Percentiles rank a stretch among this genome's conserved stretches.
Evolutionary conservation across 2,329 filamentous ascomycete genomes (phyloP).

Genomic region (Pseudogymnoascus sp.): DNA sequence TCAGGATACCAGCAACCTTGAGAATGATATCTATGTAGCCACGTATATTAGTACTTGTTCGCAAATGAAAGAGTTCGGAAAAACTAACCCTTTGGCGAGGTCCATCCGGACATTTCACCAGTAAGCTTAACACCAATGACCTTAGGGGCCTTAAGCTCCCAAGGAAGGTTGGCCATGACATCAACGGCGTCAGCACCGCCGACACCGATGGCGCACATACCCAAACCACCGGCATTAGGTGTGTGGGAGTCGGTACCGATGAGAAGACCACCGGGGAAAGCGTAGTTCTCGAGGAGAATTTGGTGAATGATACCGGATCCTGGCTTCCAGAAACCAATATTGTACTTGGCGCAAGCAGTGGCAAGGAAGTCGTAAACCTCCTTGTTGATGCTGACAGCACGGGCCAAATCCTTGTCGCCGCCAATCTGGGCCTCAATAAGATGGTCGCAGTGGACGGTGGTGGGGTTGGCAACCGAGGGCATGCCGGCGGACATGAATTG

Average conservation of each 20-base stretch:
- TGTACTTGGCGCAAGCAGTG: slow-evolving; percentile 93
- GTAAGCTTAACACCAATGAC: slow-evolving; percentile 94
- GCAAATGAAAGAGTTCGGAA: slow-evolving; percentile 7
- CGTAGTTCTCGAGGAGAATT: slow-evolving; percentile 97
- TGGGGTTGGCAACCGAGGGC: slow-evolving; percentile 87
- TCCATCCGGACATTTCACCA: slow-evolving; percentile 83
- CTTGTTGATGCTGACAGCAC: slow-evolving; percentile 92
- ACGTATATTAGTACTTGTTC: neutral
- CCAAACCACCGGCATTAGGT: slow-evolving; percentile 91
- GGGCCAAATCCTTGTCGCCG: slow-evolving; percentile 84
- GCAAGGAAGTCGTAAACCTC: slow-evolving; percentile 98
- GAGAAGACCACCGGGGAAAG: slow-evolving; percentile 95
- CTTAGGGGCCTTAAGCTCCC: slow-evolving; percentile 98
- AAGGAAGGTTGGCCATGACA: slow-evolving; percentile 93
- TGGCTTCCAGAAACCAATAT: slow-evolving; percentile 99
- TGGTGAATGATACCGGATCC: slow-evolving; percentile 99
- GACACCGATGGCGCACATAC: slow-evolving; percentile 91
- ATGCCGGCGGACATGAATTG: slow-evolving; percentile 99
- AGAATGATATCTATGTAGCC: slow-evolving; percentile 71
- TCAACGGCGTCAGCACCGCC: slow-evolving; percentile 98
- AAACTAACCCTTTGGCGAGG: slow-evolving; percentile 73
- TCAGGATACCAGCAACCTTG: slow-evolving; percentile 93
- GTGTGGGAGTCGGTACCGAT: slow-evolving; percentile 98
- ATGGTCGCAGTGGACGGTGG: slow-evolving; percentile 97
- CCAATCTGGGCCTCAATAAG: slow-evolving; percentile 97